phyloP scores from a whole-genome alignment of 441 rosid species.

The Corymbia citriodora region DNA sequence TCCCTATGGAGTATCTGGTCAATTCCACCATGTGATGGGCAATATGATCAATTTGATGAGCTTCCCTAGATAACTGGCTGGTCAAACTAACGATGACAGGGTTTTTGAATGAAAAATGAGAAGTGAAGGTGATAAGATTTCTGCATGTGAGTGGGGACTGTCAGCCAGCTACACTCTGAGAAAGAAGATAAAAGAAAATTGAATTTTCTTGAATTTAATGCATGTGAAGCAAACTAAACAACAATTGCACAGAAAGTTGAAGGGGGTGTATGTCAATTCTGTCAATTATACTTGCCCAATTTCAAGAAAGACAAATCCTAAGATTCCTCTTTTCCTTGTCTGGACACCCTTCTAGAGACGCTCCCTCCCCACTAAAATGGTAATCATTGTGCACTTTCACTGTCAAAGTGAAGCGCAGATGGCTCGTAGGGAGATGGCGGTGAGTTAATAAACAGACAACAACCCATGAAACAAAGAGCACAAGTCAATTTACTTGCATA shows the following conservation, averaged over 20 bases:
- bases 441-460: slow-evolving; percentile 59
- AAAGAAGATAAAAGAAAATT: not conserved
- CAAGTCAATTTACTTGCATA: slow-evolving; percentile 28
- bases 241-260: slow-evolving; percentile 27
- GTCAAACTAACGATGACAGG: not conserved
- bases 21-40: not conserved
- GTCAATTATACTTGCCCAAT: slow-evolving; percentile 39
- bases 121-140: not conserved
- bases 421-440: slow-evolving; percentile 4
- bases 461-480: slow-evolving; percentile 65
- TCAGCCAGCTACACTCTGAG: not conserved
- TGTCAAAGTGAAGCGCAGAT: slow-evolving; percentile 19
- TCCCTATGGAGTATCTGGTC: not conserved
- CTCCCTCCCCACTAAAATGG: slow-evolving; percentile 35
- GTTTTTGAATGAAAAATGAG: not conserved
- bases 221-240: slow-evolving; percentile 18
- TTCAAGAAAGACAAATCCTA: slow-evolving; percentile 46
- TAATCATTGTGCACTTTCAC: slow-evolving; percentile 53
- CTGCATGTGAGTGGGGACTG: not conserved
- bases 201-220: not conserved
- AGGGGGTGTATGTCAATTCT: slow-evolving; percentile 27
- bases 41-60: not conserved
- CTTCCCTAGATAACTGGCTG: not conserved
- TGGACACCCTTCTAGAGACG: slow-evolving; percentile 53
- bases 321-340: slow-evolving; percentile 77